These are phyloP conservation scores for Suhomyces guaymorum DNA, from an alignment of 1,139 yeast species.

Conservation along the genomic window DNA sequence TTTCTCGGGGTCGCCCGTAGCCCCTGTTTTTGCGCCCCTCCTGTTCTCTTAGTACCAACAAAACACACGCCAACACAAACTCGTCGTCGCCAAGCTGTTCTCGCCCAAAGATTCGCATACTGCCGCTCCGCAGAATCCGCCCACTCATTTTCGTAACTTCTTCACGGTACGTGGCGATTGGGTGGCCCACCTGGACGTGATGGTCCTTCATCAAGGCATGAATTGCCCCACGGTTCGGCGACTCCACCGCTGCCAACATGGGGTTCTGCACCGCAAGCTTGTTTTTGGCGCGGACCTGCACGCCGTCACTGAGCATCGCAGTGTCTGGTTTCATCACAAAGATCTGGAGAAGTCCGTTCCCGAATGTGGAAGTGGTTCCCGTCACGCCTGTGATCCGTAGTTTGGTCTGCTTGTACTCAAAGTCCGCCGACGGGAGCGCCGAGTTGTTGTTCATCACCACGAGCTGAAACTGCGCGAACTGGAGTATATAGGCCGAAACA, in stretches of 20 bases:
- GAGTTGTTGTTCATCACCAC: slow-evolving; percentile 35
- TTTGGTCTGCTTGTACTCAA: slow-evolving; percentile 29
- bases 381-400: slow-evolving; percentile 38
- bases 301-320: slow-evolving; percentile 27
- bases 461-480: slow-evolving; percentile 23
- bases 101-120: slow-evolving; percentile 31
- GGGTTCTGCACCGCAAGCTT: slow-evolving; percentile 9
- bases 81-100: slow-evolving; percentile 22
- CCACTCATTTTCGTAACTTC: slow-evolving; percentile 28
- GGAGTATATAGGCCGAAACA: slow-evolving; percentile 37
- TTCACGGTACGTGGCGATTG: slow-evolving; percentile 36
- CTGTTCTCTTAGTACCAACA: slow-evolving; percentile 41
- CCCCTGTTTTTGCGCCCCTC: slow-evolving; percentile 42
- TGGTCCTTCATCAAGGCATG: slow-evolving; percentile 16
- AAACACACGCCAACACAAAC: slow-evolving; percentile 29
- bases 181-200: slow-evolving; percentile 27
- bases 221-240: slow-evolving; percentile 15
- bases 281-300: slow-evolving; percentile 12
- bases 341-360: slow-evolving; percentile 33
- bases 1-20: slow-evolving; percentile 25
- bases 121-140: slow-evolving; percentile 30
- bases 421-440: slow-evolving; percentile 38
- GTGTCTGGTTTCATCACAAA: slow-evolving; percentile 26
- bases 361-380: slow-evolving; percentile 43
- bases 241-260: slow-evolving; percentile 14